These are phyloP conservation scores for Protomyces arabidopsidicola DNA, from an alignment of 1,139 yeast genomes.

Conservation along the genomic window DNA sequence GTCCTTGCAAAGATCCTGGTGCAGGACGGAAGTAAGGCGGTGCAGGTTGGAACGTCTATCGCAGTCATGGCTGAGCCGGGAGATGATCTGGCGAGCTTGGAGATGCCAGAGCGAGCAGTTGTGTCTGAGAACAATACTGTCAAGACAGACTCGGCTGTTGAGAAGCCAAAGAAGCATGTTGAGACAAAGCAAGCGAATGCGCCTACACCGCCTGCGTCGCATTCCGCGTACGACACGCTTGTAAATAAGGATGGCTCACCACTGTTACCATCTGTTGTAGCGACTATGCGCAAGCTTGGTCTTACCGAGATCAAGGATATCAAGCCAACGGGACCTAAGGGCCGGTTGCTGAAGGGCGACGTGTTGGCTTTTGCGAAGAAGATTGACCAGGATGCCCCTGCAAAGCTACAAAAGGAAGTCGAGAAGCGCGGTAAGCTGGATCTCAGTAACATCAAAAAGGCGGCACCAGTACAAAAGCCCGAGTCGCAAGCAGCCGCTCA, in stretches of 20 bases:
- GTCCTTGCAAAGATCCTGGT: constrained; percentile 69
- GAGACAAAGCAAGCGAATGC: neutral
- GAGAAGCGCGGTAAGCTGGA: constrained; percentile 64
- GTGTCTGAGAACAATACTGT: constrained; percentile 23
- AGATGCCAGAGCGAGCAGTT: constrained; percentile 48
- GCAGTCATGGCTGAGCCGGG: constrained; percentile 84
- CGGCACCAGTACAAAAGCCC: constrained; percentile 43
- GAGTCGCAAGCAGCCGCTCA: constrained; percentile 35
- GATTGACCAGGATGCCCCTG: constrained; percentile 55
- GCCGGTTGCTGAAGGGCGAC: constrained; percentile 84
- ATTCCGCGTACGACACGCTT: neutral
- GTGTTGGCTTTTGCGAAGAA: constrained; percentile 76
- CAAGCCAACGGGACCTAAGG: constrained; percentile 82
- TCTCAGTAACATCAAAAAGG: constrained; percentile 61
- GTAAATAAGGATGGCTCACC: constrained; percentile 35
- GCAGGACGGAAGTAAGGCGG: constrained; percentile 64
- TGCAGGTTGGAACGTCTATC: constrained; percentile 84
- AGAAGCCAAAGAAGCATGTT: constrained; percentile 26
- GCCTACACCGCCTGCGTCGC: neutral
- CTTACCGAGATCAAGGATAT: constrained; percentile 72
- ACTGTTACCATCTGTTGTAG: constrained; percentile 74
- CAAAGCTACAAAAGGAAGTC: constrained; percentile 53
- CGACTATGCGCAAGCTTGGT: constrained; percentile 56
- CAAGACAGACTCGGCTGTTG: constrained; percentile 32
- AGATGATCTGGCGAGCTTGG: constrained; percentile 67